Percentiles rank a stretch among this genome's conserved stretches.
Conservation (phyloP, 441 rosid species). For the Euphorbia celastroides region DNA sequence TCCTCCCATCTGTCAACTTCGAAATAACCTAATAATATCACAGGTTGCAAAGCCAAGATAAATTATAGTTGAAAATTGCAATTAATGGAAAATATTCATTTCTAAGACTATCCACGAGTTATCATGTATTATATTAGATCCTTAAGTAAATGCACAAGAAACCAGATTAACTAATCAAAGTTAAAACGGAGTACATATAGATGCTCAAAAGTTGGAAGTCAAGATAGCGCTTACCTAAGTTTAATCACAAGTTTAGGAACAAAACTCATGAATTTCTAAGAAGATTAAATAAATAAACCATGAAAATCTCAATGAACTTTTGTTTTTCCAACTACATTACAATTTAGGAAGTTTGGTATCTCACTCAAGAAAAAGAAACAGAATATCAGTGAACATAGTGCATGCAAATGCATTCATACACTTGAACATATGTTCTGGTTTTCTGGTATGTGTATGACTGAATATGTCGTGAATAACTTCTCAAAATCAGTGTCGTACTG, state of each 20-base stretch:
- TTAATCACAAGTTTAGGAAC: neutral
- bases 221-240: neutral
- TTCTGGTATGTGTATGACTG: neutral
- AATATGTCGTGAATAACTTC: neutral
- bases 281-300: neutral
- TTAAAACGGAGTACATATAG: neutral
- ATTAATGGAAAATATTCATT: neutral
- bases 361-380: neutral
- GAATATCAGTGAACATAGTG: neutral
- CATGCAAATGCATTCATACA: neutral
- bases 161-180: neutral
- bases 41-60: constrained; percentile 14
- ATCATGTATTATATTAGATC: neutral
- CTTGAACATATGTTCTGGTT: neutral
- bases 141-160: neutral
- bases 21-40: constrained; percentile 74
- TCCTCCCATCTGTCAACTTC: constrained; percentile 91
- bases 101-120: constrained; percentile 5
- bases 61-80: neutral
- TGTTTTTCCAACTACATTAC: neutral
- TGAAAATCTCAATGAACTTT: neutral
- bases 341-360: neutral
- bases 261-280: neutral
- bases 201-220: neutral
- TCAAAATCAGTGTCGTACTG: neutral